These are phyloP conservation scores for Acacia acuminata DNA, from an alignment of 306 rosid species.

Conservation along the genomic window DNA sequence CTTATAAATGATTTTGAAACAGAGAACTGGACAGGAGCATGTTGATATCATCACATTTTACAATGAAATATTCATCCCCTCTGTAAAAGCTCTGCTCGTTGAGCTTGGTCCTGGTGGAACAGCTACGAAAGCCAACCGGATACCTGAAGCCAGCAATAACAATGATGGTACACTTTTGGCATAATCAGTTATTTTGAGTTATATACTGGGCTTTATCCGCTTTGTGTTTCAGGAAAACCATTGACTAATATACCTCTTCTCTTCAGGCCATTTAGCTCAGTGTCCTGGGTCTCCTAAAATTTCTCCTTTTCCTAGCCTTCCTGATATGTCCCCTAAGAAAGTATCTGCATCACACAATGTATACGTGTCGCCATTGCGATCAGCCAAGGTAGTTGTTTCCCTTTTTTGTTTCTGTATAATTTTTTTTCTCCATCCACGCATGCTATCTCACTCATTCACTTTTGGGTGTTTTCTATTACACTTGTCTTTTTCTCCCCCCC, in stretches of 20 bases:
- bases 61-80: constrained; percentile 84
- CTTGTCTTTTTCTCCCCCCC: not conserved
- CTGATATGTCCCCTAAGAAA: constrained; percentile 99
- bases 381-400: constrained; percentile 75
- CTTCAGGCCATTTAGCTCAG: constrained; percentile 54
- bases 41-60: constrained; percentile 90
- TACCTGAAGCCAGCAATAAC: constrained; percentile 65
- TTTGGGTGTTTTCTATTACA: not conserved
- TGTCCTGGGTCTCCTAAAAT: constrained; percentile 95
- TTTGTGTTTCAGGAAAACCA: constrained; percentile 23
- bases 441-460: not conserved
- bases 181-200: constrained; percentile 3
- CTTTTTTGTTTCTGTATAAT: constrained; percentile 9
- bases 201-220: not conserved
- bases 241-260: constrained; percentile 30
- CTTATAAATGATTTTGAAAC: constrained; percentile 43
- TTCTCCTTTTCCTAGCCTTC: constrained; percentile 89
- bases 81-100: constrained; percentile 83
- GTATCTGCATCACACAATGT: constrained; percentile 94
- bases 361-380: constrained; percentile 91
- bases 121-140: constrained; percentile 49
- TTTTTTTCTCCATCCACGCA: not conserved
- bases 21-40: constrained; percentile 82
- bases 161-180: constrained; percentile 60
- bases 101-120: constrained; percentile 86